phyloP scores from a whole-genome alignment of 2,329 filamentous ascomycete species.

The Phialemoniopsis sp. region DNA sequence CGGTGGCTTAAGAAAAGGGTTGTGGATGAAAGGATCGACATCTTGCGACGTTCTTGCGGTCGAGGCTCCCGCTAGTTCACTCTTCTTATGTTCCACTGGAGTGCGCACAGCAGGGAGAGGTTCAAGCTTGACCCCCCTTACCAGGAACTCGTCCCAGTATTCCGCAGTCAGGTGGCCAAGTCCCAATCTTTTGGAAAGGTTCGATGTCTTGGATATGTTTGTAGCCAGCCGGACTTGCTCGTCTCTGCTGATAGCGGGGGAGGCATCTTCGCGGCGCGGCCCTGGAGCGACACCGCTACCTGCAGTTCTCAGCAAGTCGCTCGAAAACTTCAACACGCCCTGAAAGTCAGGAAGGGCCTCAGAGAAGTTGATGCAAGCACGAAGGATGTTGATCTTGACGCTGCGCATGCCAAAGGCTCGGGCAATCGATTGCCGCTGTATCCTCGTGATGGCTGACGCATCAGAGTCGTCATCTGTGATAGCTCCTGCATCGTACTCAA shows the following conservation, averaged over 20 bases:
- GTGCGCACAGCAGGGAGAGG: slow-evolving; percentile 53
- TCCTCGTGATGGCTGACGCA: slow-evolving; percentile 49
- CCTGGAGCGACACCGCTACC: slow-evolving; percentile 76
- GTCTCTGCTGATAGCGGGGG: slow-evolving; percentile 68
- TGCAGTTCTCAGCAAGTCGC: slow-evolving; percentile 76
- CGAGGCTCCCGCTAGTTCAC: slow-evolving; percentile 45
- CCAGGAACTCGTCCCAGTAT: slow-evolving; percentile 96
- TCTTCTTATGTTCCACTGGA: slow-evolving; percentile 62
- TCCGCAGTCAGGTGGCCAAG: slow-evolving; percentile 68
- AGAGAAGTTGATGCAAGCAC: slow-evolving; percentile 88
- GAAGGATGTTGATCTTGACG: slow-evolving; percentile 81
- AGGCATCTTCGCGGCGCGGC: slow-evolving; percentile 62
- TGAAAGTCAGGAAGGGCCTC: slow-evolving; percentile 90
- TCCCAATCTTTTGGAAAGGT: slow-evolving; percentile 72
- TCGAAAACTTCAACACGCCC: slow-evolving; percentile 84
- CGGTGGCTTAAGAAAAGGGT: slow-evolving; percentile 75
- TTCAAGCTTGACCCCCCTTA: slow-evolving; percentile 72
- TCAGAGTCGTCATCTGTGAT: slow-evolving; percentile 40
- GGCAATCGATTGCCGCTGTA: slow-evolving; percentile 52
- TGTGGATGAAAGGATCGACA: slow-evolving; percentile 88
- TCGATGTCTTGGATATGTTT: slow-evolving; percentile 81
- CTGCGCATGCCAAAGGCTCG: slow-evolving; percentile 72
- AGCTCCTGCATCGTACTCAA: slow-evolving; percentile 38
- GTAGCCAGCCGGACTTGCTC: slow-evolving; percentile 82
- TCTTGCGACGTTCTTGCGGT: slow-evolving; percentile 52